Percentiles rank a stretch among this genome's conserved stretches.
Evolutionary conservation across 164 flowering plant species (phyloP).

Genomic region (Kingdonia uniflora): DNA sequence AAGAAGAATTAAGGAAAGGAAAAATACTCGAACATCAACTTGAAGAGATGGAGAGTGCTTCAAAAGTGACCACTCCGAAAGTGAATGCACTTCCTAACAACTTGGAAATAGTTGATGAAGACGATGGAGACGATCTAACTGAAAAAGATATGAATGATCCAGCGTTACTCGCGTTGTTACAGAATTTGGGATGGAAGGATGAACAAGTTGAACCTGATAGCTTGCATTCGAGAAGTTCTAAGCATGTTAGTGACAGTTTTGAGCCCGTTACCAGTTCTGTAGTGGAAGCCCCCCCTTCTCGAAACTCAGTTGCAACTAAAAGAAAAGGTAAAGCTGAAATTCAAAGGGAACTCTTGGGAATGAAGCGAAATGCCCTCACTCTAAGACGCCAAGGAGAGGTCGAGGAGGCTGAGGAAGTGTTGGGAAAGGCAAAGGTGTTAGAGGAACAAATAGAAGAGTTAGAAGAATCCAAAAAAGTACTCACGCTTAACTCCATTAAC

Average conservation of each 20-base stretch:
- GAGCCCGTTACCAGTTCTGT: constrained; percentile 7
- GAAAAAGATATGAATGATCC: constrained; percentile 85
- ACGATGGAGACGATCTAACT: constrained; percentile 47
- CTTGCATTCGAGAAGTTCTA: constrained; percentile 9
- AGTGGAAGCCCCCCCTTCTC: constrained; percentile 10
- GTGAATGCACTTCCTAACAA: constrained; percentile 11
- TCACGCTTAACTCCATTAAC: constrained; percentile 8
- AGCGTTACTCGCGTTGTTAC: constrained; percentile 42
- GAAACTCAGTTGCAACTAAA: constrained; percentile 11
- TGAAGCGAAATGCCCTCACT: constrained; percentile 73
- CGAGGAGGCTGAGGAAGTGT: constrained; percentile 75
- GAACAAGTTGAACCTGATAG: constrained; percentile 24
- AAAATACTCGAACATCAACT: constrained; percentile 65
- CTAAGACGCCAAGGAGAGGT: constrained; percentile 70
- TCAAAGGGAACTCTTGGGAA: constrained; percentile 69
- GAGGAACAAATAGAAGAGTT: constrained; percentile 61
- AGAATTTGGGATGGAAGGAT: constrained; percentile 73
- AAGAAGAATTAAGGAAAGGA: constrained; percentile 66
- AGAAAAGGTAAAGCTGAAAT: constrained; percentile 61
- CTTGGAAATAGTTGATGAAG: constrained; percentile 18
- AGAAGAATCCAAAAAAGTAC: constrained; percentile 31
- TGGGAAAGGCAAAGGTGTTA: constrained; percentile 40
- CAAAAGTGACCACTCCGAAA: constrained; percentile 13
- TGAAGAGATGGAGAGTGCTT: constrained; percentile 47
- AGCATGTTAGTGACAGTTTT: constrained; percentile 11